phyloP scores from a whole-genome alignment of 257 asterid species.

The Solanum ossicruentum region DNA sequence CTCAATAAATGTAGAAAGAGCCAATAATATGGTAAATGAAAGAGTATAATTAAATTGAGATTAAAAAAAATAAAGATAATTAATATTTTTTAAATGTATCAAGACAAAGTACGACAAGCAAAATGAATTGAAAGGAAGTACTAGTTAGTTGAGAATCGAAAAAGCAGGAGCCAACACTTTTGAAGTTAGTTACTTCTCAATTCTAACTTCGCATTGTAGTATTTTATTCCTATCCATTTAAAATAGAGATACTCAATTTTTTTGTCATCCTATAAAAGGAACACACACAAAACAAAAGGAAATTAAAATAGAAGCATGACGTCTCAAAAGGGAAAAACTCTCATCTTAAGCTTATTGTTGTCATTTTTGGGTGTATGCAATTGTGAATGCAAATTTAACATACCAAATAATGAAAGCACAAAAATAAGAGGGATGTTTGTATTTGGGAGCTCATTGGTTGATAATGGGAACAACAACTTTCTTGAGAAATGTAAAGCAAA shows the following conservation, averaged over 20 bases:
- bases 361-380: neutral
- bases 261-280: neutral
- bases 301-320: neutral
- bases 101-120: neutral
- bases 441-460: constrained; percentile 78
- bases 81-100: neutral
- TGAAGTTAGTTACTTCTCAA: neutral
- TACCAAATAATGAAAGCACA: neutral
- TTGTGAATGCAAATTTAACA: neutral
- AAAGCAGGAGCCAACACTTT: neutral
- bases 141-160: neutral
- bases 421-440: constrained; percentile 56
- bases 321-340: neutral
- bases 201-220: neutral
- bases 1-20: no score
- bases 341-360: neutral
- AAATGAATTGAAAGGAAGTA: no score
- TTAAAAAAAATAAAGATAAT: neutral
- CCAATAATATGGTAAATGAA: no score
- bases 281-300: neutral
- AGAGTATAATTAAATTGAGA: neutral
- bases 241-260: neutral
- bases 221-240: neutral
- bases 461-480: constrained; percentile 73
- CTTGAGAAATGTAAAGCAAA: constrained; percentile 36